These are phyloP conservation scores for Striga hermonthica DNA, from an alignment of 305 asterid genomes.

Conservation along the genomic window DNA sequence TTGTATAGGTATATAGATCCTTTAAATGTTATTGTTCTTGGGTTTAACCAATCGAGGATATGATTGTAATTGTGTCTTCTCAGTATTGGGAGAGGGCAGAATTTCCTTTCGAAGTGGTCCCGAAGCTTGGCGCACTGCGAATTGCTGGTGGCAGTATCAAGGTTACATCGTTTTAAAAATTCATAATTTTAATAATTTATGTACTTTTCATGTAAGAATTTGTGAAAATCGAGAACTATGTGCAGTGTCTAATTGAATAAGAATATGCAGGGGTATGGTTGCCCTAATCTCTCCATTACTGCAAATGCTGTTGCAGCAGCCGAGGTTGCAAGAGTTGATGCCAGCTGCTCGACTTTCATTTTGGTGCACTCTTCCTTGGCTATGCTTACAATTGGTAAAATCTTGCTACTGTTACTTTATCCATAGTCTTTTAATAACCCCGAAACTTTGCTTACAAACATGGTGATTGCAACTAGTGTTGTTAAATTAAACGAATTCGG, in stretches of 20 bases:
- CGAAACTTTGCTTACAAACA: neutral
- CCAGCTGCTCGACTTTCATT: constrained; percentile 84
- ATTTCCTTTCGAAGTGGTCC: constrained; percentile 89
- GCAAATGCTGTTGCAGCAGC: constrained; percentile 74
- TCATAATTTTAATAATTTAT: neutral
- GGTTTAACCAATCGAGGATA: constrained; percentile 15
- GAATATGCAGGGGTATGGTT: constrained; percentile 79
- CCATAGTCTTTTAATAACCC: neutral
- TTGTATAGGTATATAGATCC: neutral
- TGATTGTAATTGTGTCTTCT: constrained; percentile 30
- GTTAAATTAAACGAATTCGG: too few species aligned
- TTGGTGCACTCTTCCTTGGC: constrained; percentile 92
- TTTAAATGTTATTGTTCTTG: neutral
- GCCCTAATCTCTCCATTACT: constrained; percentile 80
- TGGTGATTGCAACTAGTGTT: constrained; percentile 1
- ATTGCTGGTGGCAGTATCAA: constrained; percentile 84
- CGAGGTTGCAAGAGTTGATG: constrained; percentile 95
- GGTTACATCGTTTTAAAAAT: constrained; percentile 39
- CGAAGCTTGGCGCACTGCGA: constrained; percentile 73
- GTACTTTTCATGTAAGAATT: neutral
- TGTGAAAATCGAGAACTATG: neutral
- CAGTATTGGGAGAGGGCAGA: constrained; percentile 99
- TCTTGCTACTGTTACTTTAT: constrained; percentile 24
- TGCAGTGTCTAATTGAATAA: too few species aligned
- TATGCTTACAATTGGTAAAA: constrained; percentile 83